These are phyloP conservation scores for Boletellus emodensis DNA, from an alignment of 768 basidiomycete genomes.

Conservation along the genomic window DNA sequence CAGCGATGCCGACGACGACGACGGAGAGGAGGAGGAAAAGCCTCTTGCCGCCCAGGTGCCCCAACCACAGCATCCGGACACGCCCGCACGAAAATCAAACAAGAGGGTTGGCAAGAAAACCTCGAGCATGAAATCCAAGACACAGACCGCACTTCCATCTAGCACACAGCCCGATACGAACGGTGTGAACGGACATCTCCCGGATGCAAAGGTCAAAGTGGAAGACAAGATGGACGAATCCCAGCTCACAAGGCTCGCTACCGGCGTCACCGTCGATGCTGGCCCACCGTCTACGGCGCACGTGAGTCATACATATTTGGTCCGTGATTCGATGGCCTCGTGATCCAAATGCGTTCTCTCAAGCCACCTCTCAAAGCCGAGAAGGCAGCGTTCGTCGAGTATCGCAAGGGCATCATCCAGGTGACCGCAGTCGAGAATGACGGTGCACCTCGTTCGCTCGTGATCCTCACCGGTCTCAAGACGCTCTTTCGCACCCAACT, in stretches of 20 bases:
- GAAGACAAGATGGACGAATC: constrained; percentile 80
- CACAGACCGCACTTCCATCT: constrained; percentile 51
- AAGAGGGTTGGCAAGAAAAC: constrained; percentile 53
- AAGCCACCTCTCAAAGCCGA: constrained; percentile 60
- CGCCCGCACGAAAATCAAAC: constrained; percentile 29
- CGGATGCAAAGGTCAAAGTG: constrained; percentile 55
- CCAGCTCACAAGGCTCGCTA: constrained; percentile 72
- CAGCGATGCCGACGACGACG: constrained; percentile 36
- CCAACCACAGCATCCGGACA: constrained; percentile 28
- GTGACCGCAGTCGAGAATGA: constrained; percentile 86
- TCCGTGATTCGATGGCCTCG: not conserved
- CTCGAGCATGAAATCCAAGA: constrained; percentile 56
- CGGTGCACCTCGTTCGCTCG: constrained; percentile 63
- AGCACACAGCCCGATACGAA: constrained; percentile 36
- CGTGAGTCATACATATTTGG: constrained; percentile 34
- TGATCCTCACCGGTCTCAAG: constrained; percentile 92
- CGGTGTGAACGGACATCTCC: constrained; percentile 44
- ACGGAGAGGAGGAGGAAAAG: constrained; percentile 54
- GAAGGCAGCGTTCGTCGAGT: constrained; percentile 76
- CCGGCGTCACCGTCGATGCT: constrained; percentile 76
- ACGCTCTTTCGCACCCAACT: constrained; percentile 96
- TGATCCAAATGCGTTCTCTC: constrained; percentile 8
- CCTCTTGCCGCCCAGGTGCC: constrained; percentile 51
- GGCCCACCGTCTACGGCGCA: constrained; percentile 42
- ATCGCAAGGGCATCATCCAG: constrained; percentile 77